Evolutionary conservation across 306 rosid genomes (phyloP), one percentile per base, ranked within the genome.

Genomic region (Crotalaria pallida): DNA sequence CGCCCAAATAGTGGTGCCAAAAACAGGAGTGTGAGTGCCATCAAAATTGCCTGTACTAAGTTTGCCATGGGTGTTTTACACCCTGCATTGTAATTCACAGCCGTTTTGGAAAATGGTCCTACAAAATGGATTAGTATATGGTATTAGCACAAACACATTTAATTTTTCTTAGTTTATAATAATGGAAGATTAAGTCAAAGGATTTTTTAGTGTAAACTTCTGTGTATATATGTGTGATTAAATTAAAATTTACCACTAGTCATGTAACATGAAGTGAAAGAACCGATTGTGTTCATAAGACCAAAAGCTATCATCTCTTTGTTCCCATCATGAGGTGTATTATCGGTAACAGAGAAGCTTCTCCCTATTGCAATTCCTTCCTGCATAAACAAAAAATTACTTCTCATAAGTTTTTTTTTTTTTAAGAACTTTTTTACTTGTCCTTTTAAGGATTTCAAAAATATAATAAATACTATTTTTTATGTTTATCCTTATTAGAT

Each of bases 291-390:
- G 86, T 94, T 94, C 98, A 94, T 94, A 21, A 94, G 59, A 1
- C 98, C 98, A 71, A 81, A 87, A 67, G 98, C 96, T 11, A 88
- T 3, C 96, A 94, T 94, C 80, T 94, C 98, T 68, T 85, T 94
- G 64, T 90, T 94, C 15, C 98, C 98, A 81, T 94, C 98, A 62
- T 87, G 84, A 74, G 94, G 89, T 56, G 84, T 80, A 57, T 94
- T 90, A 21, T 65, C 87, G 55, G 58, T 18, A 10, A 88, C 78
- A 13, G 92, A 85, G 71, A 94, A 94, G 84, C 89, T 90, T 74
- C 98, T 86, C 66, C 98, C 98, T 11, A 94, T 88, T 21, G 98
- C 97, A 71, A 94, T 90, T 61, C 96, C 98, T 90, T 94, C 98
- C 98, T 93, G 80, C 26, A 65, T 27, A 58, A 36, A 12, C n/a